phyloP scores from a whole-genome alignment of 768 basidiomycete species.

The Coprinellus aureogranulatus region DNA sequence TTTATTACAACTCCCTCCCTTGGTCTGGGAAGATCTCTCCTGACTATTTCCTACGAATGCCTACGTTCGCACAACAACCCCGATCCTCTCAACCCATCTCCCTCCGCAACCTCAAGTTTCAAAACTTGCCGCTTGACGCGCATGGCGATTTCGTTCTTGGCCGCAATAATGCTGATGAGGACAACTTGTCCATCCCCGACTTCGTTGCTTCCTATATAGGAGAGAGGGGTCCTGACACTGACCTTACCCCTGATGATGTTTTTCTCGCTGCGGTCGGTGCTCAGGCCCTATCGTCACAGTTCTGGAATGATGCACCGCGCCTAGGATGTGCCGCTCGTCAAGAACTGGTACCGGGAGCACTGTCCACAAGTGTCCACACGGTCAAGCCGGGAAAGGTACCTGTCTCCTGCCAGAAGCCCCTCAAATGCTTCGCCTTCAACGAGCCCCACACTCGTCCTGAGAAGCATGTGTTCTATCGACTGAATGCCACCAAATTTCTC shows the following conservation, averaged over 20 bases:
- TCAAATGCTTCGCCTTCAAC: slow-evolving; percentile 94
- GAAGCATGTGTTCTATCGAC: slow-evolving; percentile 92
- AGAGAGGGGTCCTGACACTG: slow-evolving; percentile 77
- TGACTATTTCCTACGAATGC: slow-evolving; percentile 96
- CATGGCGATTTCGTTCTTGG: slow-evolving; percentile 95
- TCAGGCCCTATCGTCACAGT: slow-evolving; percentile 90
- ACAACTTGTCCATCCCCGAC: slow-evolving; percentile 84
- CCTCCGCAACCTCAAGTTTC: slow-evolving; percentile 77
- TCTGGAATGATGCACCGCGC: slow-evolving; percentile 92
- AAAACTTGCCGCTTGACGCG: slow-evolving; percentile 76
- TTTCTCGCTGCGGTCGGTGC: slow-evolving; percentile 99
- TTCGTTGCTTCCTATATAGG: slow-evolving; percentile 76
- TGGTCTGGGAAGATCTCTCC: slow-evolving; percentile 91
- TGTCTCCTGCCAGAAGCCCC: slow-evolving; percentile 96
- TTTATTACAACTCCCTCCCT: slow-evolving; percentile 97
- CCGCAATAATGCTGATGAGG: slow-evolving; percentile 78
- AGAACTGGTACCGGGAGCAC: slow-evolving; percentile 98
- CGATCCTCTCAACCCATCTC: slow-evolving; percentile 97
- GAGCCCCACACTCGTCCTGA: slow-evolving; percentile 85
- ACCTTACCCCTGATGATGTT: slow-evolving; percentile 93
- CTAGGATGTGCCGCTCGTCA: slow-evolving; percentile 93
- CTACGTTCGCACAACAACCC: slow-evolving; percentile 99
- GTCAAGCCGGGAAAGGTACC: slow-evolving; percentile 96
- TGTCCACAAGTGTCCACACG: too few relatives aligned
- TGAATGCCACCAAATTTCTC: slow-evolving; percentile 99